Base-by-base conservation (phyloP, 176 grass and related monocot species). In the Cymbopogon citratus region DNA sequence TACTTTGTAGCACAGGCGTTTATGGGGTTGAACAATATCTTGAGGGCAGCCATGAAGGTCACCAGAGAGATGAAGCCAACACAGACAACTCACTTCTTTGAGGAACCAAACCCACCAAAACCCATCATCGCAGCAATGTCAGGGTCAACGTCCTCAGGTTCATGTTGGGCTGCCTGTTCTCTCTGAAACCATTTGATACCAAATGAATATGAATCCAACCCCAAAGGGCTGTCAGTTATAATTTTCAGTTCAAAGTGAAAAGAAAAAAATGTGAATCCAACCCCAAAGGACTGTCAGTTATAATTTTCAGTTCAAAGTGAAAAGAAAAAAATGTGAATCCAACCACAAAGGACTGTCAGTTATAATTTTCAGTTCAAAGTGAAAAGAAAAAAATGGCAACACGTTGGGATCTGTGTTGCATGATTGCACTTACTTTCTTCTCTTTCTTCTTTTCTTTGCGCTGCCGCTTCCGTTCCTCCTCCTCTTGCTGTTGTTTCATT, bases 401-500 rank as follows among this genome's bases (percentile, higher is more conserved):
- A 33, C 1, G 31, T 33, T 2, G 31, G 3, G 31, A 33, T 33
- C 31, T 33, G 21, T 57, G 80, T n/a, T 23, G 39, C 54, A 27
- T 18, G 19, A 34, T 23, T 49, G 56, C 54, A 36, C 60, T 88
- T 62, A 94, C 95, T 87, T 94, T 97, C 78, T 94, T 97, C 84
- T 92, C 90, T 83, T 97, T 92, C 81, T 97, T 97, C 78, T 74
- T 92, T 90, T 97, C 92, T 73, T 88, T 91, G 33, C 86, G 92
- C 63, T 91, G 74, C 12, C 86, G 81, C 59, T 97, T 97, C 65
- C 83, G 75, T 74, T 97, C 95, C 69, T 94, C 94, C 77, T 98
- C 96, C 83, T 99, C 92, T 88, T 99, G 85, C 80, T 95, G 92
- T 3, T 91, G 96, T 88, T 98, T 98, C 66, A 89, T 73, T 90